Percentiles rank a stretch among this genome's conserved stretches.
Conservation (phyloP, 2,329 filamentous ascomycete genomes). For the Microcyclosporella mali region DNA sequence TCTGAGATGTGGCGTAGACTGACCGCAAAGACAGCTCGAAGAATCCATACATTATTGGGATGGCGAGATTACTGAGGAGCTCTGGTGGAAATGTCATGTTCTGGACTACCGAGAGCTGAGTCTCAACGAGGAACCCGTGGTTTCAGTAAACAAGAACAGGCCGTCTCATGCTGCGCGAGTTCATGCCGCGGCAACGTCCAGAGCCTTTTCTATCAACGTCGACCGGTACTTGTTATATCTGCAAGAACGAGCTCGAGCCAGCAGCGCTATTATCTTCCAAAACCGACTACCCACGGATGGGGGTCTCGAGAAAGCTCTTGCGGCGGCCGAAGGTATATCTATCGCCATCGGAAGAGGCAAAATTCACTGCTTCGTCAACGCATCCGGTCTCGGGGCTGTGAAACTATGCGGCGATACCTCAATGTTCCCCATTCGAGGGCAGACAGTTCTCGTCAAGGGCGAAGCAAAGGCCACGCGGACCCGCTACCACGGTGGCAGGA, state of each 20-base stretch:
- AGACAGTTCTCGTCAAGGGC: constrained; percentile 42
- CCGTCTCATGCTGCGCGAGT: constrained; percentile 19
- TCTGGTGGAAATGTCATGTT: constrained; percentile 39
- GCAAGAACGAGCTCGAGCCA: constrained; percentile 21
- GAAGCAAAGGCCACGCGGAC: constrained; percentile 32
- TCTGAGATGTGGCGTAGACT: neutral
- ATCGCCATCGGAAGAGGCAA: constrained; percentile 5
- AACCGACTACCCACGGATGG: constrained; percentile 24
- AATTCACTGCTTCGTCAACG: constrained; percentile 36
- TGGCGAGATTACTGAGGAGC: constrained; percentile 17
- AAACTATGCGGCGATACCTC: constrained; percentile 32
- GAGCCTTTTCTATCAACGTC: constrained; percentile 35
- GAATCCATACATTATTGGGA: constrained; percentile 29
- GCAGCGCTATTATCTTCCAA: constrained; percentile 28
- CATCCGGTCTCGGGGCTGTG: constrained; percentile 37
- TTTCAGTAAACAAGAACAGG: constrained; percentile 19
- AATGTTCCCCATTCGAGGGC: constrained; percentile 41
- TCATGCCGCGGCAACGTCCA: constrained; percentile 27
- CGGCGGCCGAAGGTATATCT: constrained; percentile 21
- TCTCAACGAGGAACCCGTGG: constrained; percentile 12
- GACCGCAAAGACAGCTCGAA: constrained; percentile 12
- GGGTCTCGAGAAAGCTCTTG: constrained; percentile 28
- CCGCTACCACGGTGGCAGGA: constrained; percentile 16
- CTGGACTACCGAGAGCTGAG: constrained; percentile 27
- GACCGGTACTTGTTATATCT: constrained; percentile 35